Evolutionary conservation across 805 yeast species (phyloP).

Genomic region (Metschnikowia kunwiensis): DNA sequence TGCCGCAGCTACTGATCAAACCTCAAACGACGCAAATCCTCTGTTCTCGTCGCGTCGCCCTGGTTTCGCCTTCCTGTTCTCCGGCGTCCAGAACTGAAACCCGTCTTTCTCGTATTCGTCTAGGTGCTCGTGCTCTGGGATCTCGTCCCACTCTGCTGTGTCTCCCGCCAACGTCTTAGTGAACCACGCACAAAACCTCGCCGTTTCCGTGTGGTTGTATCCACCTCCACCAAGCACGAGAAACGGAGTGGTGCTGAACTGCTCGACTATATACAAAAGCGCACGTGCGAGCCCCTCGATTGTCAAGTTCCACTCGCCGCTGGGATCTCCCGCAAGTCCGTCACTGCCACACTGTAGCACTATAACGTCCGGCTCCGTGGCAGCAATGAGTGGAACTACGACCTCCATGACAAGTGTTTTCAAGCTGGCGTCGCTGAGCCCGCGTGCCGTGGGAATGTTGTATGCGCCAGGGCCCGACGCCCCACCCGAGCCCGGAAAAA

Average conservation of each 20-base stretch:
- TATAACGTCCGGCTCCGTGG: constrained; percentile 47
- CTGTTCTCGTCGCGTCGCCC: constrained; percentile 33
- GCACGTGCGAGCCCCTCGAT: constrained; percentile 45
- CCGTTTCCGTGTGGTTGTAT: constrained; percentile 57
- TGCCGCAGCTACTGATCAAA: too few relatives aligned
- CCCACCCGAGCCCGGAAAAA: constrained; percentile 70
- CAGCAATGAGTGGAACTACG: constrained; percentile 39
- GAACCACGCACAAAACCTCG: constrained; percentile 56
- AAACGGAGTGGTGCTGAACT: constrained; percentile 26
- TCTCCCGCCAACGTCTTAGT: constrained; percentile 27
- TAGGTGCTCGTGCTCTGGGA: constrained; percentile 49
- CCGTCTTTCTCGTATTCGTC: constrained; percentile 45
- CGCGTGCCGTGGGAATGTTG: constrained; percentile 57
- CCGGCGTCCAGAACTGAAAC: constrained; percentile 48
- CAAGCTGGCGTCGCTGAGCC: constrained; percentile 49
- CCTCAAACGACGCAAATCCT: not conserved
- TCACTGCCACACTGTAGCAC: constrained; percentile 74
- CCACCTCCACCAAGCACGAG: constrained; percentile 77
- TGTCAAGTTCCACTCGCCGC: constrained; percentile 67
- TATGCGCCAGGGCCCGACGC: constrained; percentile 35
- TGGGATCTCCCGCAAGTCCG: constrained; percentile 64
- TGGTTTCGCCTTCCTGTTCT: constrained; percentile 21
- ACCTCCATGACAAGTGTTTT: constrained; percentile 36
- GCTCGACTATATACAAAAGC: constrained; percentile 20
- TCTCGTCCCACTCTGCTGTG: constrained; percentile 36